Evolutionary conservation across 1,284 basidiomycete species (phyloP).

Genomic region (Butyriboletus appendiculatus): DNA sequence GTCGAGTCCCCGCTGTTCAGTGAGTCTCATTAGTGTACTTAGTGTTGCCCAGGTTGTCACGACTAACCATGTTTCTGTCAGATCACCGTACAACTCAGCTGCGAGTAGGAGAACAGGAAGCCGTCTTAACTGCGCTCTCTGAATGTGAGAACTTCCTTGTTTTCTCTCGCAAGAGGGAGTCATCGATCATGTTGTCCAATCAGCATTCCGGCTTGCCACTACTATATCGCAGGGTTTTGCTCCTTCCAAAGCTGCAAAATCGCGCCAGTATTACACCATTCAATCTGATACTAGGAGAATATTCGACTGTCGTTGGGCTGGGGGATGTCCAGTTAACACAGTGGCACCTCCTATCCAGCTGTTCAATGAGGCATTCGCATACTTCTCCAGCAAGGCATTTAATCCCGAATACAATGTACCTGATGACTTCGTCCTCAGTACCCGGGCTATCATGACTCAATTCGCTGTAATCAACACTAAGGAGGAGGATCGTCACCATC

Average conservation of each 20-base stretch:
- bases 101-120: neutral
- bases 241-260: too few species aligned
- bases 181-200: neutral
- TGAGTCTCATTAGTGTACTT: too few species aligned
- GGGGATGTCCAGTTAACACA: neutral
- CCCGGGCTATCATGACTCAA: neutral
- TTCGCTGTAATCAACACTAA: slow-evolving; percentile 6
- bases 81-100: too few species aligned
- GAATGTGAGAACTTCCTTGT: neutral
- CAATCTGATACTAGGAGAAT: neutral
- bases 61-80: too few species aligned
- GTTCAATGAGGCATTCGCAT: slow-evolving; percentile 15
- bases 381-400: slow-evolving; percentile 19
- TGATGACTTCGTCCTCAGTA: neutral
- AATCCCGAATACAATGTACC: slow-evolving; percentile 4
- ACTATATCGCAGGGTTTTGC: too few species aligned
- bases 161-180: neutral
- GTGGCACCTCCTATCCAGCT: slow-evolving; percentile 14
- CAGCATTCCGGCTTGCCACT: neutral
- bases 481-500: neutral
- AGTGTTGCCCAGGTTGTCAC: too few species aligned
- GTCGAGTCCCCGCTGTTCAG: too few species aligned
- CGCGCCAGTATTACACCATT: neutral
- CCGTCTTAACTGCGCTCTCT: neutral
- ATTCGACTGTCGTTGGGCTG: neutral